Evolutionary conservation across 768 basidiomycete species (phyloP), one percentile per base, ranked within the genome.

Genomic region (Amanita fuliginea): DNA sequence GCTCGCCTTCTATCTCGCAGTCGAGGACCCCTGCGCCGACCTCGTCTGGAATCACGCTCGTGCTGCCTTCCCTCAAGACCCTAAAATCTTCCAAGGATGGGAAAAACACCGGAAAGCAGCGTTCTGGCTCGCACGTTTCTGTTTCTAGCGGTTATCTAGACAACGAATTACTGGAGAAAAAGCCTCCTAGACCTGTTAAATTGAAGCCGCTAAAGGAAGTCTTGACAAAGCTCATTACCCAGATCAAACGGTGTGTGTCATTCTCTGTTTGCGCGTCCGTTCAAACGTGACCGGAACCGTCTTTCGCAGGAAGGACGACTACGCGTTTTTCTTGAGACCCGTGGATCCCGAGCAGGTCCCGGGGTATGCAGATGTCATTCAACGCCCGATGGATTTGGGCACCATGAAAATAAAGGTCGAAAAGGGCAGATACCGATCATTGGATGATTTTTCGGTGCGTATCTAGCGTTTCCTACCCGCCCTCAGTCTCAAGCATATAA

Each of bases 361-460:
- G 9, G 79, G 79, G 1, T 84, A 84, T 55, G 50, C 68, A 10
- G 79, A 84, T 69, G 67, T 81, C 42, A 78, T 98, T 45, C 82
- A 85, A 57, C 71, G 73, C 16, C 92, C 94, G 6, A 98, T 97
- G 93, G 93, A 97, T 59, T 71, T 98, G 49, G 86, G 87, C 0
- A 93, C 92, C 0, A 86, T 98, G 70, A 66, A 81, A 16, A 68
- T 70, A 48, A 95, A 93, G 64, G 84, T 93, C 40, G 74, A 74
- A 51, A 76, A 67, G 58, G 85, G 86, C 4, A 79, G 76, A 53
- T 95, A 95, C 62, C 75, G 82, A 16, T 84, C 83, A 2, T 63
- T 90, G 42, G 86, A 89, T 50, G 86, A 90, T 37, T 90, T 90
- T 60, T 70, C 78, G 6, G 87, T 87, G 58, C 51, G 82, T 68